Base-by-base conservation (phyloP, 139 green algal species). In the Coelastrella sp. region DNA sequence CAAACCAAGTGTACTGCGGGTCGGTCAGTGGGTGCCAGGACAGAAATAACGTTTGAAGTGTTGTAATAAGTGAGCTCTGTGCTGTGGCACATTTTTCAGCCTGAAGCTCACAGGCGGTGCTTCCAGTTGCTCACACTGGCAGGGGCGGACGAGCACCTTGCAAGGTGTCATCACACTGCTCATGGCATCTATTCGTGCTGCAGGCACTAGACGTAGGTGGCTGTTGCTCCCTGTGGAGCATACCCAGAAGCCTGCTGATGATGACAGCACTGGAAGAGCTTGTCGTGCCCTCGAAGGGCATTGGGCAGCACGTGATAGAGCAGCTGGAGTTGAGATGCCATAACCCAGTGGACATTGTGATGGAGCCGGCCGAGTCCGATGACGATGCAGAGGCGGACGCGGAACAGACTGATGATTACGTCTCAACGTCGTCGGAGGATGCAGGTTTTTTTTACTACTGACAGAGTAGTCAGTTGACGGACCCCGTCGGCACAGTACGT, bases 191-290 rank as follows among this genome's bases (percentile, higher is more conserved):
- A 22, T 22, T 22, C 6, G 19, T 77, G 71, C 16, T 77, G 61
- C 11, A 71, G 61, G 61, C 61, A 71, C 61, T 88, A 19, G 83
- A 88, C 20, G 8, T 88, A 4, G 68, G 83, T 7, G 23, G n/a
- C 83, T 88, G 83, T 54, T 80, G 47, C 54, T 68, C 83, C 3
- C 17, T 88, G 83, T 88, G 66, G 83, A 58, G 83, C 5, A 17
- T 88, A 8, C 83, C 83, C 16, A 4, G 6, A 32, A 80, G 68
- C 54, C 83, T 88, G 68, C 68, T 88, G 66, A 14, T 10, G 7
- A 54, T 88, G 66, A 5, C 13, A 20, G 23, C 10, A 5, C 19
- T 88, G 47, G 3, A 56, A 59, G 58, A 73, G 54, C 66, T 88
- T 22, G 68, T 88, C n/a, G 20, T 88, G 83, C 47, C 83, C 5